These are phyloP conservation scores for Pythium angustatum DNA, from an alignment of 352 stramenopile species.

Conservation along the genomic window DNA sequence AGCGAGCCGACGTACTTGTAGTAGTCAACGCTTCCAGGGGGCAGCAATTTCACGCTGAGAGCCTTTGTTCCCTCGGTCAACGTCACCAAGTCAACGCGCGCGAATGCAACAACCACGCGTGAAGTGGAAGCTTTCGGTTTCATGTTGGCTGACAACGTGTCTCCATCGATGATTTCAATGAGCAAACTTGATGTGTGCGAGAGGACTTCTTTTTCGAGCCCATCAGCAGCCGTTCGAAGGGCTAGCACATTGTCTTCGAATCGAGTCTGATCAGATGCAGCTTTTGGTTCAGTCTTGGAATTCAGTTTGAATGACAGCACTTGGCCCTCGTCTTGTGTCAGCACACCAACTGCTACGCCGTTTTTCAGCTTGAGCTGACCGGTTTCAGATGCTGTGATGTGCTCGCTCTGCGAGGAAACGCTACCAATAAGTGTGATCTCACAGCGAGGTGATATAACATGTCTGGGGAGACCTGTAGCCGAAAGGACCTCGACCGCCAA, in stretches of 20 bases:
- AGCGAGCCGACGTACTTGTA: constrained; percentile 58
- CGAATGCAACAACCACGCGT: constrained; percentile 38
- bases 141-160: not conserved
- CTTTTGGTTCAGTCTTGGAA: constrained; percentile 20
- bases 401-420: not conserved
- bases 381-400: not conserved
- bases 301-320: constrained; percentile 9
- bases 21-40: constrained; percentile 40
- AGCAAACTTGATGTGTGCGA: constrained; percentile 44
- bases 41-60: constrained; percentile 44
- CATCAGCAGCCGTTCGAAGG: constrained; percentile 12
- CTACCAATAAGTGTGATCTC: constrained; percentile 51
- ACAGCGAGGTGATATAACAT: constrained; percentile 34
- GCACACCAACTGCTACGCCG: not conserved
- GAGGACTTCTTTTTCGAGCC: constrained; percentile 32
- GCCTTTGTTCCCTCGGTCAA: constrained; percentile 42
- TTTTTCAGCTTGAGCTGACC: constrained; percentile 18
- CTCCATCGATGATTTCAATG: constrained; percentile 49
- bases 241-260: constrained; percentile 13
- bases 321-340: not conserved
- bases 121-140: not conserved
- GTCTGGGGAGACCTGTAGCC: constrained; percentile 40
- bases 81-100: constrained; percentile 50
- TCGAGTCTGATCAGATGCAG: constrained; percentile 30
- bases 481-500: constrained; percentile 54